Evolutionary conservation across 2,329 filamentous ascomycete species (phyloP), one percentile per base, ranked within the genome.

Genomic region (Ceratocystis diversiconidia): DNA sequence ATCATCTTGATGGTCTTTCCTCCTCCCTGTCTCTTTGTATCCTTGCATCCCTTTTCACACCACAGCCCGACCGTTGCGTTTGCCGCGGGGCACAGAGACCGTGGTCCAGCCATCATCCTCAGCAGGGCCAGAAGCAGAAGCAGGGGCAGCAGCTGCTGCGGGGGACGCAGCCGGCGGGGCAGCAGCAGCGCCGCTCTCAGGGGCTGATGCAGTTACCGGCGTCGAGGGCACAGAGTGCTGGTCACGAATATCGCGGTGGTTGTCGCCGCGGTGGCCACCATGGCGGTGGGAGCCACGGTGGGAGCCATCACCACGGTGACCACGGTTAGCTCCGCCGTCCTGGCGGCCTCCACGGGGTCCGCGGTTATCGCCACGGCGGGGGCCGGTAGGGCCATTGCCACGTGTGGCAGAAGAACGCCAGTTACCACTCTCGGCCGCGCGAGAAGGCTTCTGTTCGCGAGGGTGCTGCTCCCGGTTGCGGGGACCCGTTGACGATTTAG

Each of bases 71-170:
- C 61, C 55, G 28, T 55, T 61, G 44, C 59, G 67, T 36, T 52
- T 70, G 62, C 70, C 68, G 43, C 70, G 69, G 65, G 65, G 55
- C 65, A 67, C 69, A 63, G 74, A 68, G 64, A 85, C 84, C 30
- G 82, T 86, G 69, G 82, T 85, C 84, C 84, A 87, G 69, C 84
- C 84, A 72, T 86, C 84, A 46, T 83, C 83, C 60, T 83, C 80
- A 62, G 77, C 73, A 48, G 76, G 74, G 62, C 76, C 75, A 44
- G 75, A 48, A 30, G 61, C 22, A 12, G 62, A 32, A 28, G 48
- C 69, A 43, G 70, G 67, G 64, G 72, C 70, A 46, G 70, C 73
- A 46, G 70, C 73, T 36, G 69, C 71, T 55, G 73, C 71, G 12
- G 73, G 70, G 68, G 73, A 70, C 22, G 52, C 19, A 19, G 22